Evolutionary conservation across 371 early-diverging fungal genomes (phyloP), one percentile per base, ranked within the genome.

Genomic region (Dichotomocladium elegans): DNA sequence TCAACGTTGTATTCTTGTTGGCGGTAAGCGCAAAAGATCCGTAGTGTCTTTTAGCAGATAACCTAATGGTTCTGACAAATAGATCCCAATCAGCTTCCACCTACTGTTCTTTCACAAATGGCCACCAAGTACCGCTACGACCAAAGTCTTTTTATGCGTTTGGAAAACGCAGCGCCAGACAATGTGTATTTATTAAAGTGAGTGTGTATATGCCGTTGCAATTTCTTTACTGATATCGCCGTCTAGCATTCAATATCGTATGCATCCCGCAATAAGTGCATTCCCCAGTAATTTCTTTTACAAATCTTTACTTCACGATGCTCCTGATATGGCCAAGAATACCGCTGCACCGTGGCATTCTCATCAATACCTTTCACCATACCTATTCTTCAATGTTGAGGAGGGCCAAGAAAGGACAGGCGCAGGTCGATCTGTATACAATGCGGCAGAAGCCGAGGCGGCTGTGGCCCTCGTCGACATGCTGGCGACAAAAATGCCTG

Each of bases 31-130:
- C 34, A 17, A 51, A 25, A 21, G 27, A n/a, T n/a, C n/a, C n/a
- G n/a, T n/a, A n/a, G n/a, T n/a, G n/a, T n/a, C n/a, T n/a, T n/a
- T n/a, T n/a, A n/a, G n/a, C n/a, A n/a, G n/a, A n/a, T n/a, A n/a
- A n/a, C n/a, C n/a, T n/a, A n/a, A n/a, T n/a, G n/a, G n/a, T n/a
- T n/a, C n/a, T n/a, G n/a, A 8, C 3, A 21, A 1, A 11, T 53
- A 85, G 98, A 99, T 76, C 97, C 98, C 1, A 90, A 94, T 57
- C 99, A 99, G 70, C 80, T 99, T 29, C 96, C 98, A 1, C 95
- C 97, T 1, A 95, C 97, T 0, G 91, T 95, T 4, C 64, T 95
- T 8, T 95, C 94, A 6, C 73, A 77, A 26, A 45, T 78, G 31
- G 94, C 94, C 3, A 60, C 86, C 4, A 69, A 82, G 31, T 89